These are phyloP conservation scores for Pelargonium australe DNA, from an alignment of 441 rosid species.

Conservation along the genomic window DNA sequence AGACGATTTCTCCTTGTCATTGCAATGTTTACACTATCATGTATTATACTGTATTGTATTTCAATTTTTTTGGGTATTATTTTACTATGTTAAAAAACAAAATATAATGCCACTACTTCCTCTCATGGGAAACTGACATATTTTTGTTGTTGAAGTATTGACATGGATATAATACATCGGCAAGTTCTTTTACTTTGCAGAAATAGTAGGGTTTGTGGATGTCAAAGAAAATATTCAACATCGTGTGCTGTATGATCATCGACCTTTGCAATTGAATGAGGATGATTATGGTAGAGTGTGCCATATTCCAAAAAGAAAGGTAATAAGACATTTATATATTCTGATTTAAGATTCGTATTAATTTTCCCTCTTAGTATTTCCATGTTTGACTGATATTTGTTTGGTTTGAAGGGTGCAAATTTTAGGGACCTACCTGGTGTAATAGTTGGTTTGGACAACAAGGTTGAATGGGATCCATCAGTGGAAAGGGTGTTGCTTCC, in stretches of 20 bases:
- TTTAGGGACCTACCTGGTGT: slow-evolving; percentile 76
- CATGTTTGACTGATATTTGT: neutral
- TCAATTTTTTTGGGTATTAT: no score
- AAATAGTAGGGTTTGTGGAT: slow-evolving; percentile 25
- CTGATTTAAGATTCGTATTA: slow-evolving; percentile 1
- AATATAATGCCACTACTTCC: no score
- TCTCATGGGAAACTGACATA: no score
- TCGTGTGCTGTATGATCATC: slow-evolving; percentile 44
- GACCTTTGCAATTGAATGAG: slow-evolving; percentile 39
- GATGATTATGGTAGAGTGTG: slow-evolving; percentile 56
- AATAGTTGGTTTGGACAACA: slow-evolving; percentile 35
- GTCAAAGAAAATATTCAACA: slow-evolving; percentile 7
- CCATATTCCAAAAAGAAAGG: slow-evolving; percentile 61
- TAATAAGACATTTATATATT: slow-evolving; percentile 13
- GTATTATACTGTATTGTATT: no score
- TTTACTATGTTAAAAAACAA: no score
- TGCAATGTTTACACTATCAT: no score
- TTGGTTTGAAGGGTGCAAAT: slow-evolving; percentile 44
- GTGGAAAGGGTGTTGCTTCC: slow-evolving; percentile 34
- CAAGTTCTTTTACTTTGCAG: slow-evolving; percentile 16
- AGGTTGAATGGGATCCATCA: slow-evolving; percentile 49
- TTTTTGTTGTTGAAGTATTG: no score
- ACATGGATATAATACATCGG: neutral
- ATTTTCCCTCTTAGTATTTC: neutral
- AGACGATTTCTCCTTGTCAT: no score